phyloP scores from a whole-genome alignment of 202 grass and related monocot genomes.

The Digitaria exilis region DNA sequence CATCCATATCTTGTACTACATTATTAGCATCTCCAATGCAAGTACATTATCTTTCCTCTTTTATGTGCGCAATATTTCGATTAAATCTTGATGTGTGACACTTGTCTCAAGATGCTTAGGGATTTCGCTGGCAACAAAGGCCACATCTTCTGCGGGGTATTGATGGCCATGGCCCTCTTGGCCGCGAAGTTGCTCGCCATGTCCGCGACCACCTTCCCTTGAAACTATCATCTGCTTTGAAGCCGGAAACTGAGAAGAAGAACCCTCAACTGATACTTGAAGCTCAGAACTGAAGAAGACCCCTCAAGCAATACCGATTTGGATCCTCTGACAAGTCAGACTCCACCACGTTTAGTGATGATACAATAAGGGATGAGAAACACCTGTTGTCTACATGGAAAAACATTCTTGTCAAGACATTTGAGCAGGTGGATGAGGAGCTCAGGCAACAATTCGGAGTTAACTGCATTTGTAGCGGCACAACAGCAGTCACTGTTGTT shows the following conservation, averaged over 20 bases:
- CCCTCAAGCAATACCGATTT: slow-evolving; percentile 20
- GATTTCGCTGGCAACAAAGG: slow-evolving; percentile 67
- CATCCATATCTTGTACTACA: neutral
- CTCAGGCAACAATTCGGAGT: slow-evolving; percentile 58
- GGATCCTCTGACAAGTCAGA: slow-evolving; percentile 19
- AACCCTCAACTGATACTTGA: neutral
- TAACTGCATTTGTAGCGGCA: slow-evolving; percentile 87
- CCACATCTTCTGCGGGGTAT: slow-evolving; percentile 71
- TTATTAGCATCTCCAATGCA: neutral
- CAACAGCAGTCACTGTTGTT: slow-evolving; percentile 68
- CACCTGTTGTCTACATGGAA: slow-evolving; percentile 62
- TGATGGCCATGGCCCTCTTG: slow-evolving; percentile 76
- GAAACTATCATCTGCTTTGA: slow-evolving; percentile 48
- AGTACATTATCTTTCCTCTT: neutral
- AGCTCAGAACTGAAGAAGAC: slow-evolving; percentile 36
- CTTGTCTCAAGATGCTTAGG: slow-evolving; percentile 62
- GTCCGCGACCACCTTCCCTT: slow-evolving; percentile 59
- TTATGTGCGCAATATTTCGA: neutral
- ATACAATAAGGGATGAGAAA: neutral
- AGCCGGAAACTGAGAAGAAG: neutral
- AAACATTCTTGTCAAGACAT: slow-evolving; percentile 54
- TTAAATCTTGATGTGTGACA: slow-evolving; percentile 19
- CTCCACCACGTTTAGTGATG: neutral
- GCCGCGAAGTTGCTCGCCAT: slow-evolving; percentile 67
- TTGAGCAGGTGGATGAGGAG: slow-evolving; percentile 75